Conservation (phyloP, 2,329 filamentous ascomycete genomes). For the Hymenoscyphus albidus region DNA sequence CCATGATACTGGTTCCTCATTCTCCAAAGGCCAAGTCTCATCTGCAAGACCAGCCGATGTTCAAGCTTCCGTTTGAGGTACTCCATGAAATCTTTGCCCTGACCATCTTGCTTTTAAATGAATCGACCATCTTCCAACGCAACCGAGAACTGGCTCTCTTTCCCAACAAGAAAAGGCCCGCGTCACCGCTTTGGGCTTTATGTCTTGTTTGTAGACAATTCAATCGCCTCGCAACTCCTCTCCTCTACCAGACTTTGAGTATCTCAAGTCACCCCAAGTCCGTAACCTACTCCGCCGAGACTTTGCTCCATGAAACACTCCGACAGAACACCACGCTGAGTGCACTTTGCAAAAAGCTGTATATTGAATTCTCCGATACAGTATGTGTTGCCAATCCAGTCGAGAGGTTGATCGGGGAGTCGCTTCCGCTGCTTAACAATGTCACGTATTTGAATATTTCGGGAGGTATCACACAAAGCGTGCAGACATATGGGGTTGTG, state of each 20-base stretch:
- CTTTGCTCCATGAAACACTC: not conserved
- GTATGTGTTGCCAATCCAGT: not conserved
- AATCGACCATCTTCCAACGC: not conserved
- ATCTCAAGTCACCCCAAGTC: constrained; percentile 3
- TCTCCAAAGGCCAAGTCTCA: not conserved
- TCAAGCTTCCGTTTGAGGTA: constrained; percentile 1
- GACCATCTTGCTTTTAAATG: not conserved
- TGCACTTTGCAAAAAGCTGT: not conserved
- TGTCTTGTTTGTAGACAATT: constrained; percentile 7
- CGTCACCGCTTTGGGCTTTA: not conserved
- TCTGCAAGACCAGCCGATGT: not conserved
- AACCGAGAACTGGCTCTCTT: not conserved
- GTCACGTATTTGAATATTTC: constrained; percentile 1
- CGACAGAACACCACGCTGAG: not conserved
- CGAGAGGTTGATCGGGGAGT: not conserved
- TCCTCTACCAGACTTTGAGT: not conserved
- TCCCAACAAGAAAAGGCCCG: not conserved
- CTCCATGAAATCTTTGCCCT: constrained; percentile 6
- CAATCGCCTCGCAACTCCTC: not conserved
- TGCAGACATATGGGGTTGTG: not conserved
- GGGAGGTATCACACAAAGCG: constrained; percentile 2
- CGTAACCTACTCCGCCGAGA: not conserved
- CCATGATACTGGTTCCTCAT: too few species aligned
- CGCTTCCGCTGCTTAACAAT: not conserved
- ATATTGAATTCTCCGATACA: not conserved